Percentiles rank a stretch among this genome's conserved stretches.
Conservation (phyloP, 192 early-diverging fungal genomes). For the Podila horticola region DNA sequence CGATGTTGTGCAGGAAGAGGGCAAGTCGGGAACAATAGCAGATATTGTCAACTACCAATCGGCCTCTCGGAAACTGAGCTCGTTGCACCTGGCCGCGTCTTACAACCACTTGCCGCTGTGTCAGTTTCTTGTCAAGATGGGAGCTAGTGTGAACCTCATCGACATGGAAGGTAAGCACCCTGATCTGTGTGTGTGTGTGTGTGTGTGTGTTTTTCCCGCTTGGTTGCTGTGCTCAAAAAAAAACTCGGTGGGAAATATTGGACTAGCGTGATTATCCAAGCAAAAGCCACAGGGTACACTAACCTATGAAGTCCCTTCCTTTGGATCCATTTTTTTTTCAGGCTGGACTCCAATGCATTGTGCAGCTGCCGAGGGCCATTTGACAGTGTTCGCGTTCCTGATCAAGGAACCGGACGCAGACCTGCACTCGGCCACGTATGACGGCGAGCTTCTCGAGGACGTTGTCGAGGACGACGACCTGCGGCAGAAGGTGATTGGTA, state of each 20-base stretch:
- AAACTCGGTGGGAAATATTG: neutral
- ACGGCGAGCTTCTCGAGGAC: conserved; percentile 46
- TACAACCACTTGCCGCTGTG: conserved; percentile 48
- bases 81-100: conserved; percentile 38
- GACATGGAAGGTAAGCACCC: conserved; percentile 59
- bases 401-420: conserved; percentile 27
- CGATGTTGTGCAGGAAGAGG: conserved; percentile 7
- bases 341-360: conserved; percentile 79
- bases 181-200: neutral
- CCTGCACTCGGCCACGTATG: conserved; percentile 33
- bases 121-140: conserved; percentile 24
- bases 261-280: too few relatives aligned
- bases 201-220: neutral
- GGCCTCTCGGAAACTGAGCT: conserved; percentile 35
- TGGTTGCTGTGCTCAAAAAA: neutral
- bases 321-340: conserved; percentile 9
- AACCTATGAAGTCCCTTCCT: neutral
- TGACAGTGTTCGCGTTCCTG: conserved; percentile 60
- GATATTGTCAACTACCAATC: conserved; percentile 48
- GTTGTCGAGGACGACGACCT: conserved; percentile 45
- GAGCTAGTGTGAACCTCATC: conserved; percentile 60
- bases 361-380: conserved; percentile 72
- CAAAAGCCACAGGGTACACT: neutral
- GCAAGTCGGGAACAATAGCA: conserved; percentile 9
- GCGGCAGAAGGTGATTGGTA: conserved; percentile 41